These are phyloP conservation scores for Globisporangium nunn DNA, from an alignment of 352 stramenopile species.

Conservation along the genomic window DNA sequence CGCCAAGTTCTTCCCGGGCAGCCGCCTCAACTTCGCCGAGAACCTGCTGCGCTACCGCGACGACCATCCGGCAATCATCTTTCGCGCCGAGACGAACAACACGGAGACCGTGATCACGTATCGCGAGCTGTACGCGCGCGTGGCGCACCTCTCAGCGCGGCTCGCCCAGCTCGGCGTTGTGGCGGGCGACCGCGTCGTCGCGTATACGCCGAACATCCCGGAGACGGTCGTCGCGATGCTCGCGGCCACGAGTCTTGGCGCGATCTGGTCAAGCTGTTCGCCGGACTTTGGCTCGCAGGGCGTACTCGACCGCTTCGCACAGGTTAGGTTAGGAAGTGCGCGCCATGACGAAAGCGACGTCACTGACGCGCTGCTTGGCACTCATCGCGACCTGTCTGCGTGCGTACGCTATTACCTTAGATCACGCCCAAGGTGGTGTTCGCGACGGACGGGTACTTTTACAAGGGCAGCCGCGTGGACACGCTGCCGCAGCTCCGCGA, in stretches of 20 bases:
- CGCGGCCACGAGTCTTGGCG: conserved; percentile 57
- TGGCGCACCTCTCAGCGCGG: conserved; percentile 35
- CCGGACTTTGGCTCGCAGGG: conserved; percentile 82
- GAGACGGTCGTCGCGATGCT: conserved; percentile 74
- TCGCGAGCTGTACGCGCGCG: conserved; percentile 53
- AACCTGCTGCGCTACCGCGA: conserved; percentile 72
- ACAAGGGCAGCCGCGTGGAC: conserved; percentile 67
- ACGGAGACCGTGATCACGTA: conserved; percentile 47
- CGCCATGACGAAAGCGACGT: too few relatives aligned
- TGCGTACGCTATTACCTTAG: conserved; percentile 3
- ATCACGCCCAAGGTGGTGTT: conserved; percentile 77
- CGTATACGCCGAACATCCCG: conserved; percentile 62
- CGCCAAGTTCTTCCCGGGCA: conserved; percentile 66
- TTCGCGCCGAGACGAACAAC: conserved; percentile 68
- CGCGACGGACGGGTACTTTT: conserved; percentile 71
- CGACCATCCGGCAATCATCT: conserved; percentile 64
- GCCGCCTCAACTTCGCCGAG: conserved; percentile 69
- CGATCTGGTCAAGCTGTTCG: conserved; percentile 77
- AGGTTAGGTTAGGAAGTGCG: conserved; percentile 14
- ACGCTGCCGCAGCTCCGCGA: conserved; percentile 49
- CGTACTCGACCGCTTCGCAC: conserved; percentile 74
- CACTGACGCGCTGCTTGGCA: neutral
- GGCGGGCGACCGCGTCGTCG: conserved; percentile 52
- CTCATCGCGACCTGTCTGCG: too few relatives aligned
- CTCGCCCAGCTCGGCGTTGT: conserved; percentile 40